Evolutionary conservation across 257 asterid genomes (phyloP).

Genomic region (Solanum acaule): DNA sequence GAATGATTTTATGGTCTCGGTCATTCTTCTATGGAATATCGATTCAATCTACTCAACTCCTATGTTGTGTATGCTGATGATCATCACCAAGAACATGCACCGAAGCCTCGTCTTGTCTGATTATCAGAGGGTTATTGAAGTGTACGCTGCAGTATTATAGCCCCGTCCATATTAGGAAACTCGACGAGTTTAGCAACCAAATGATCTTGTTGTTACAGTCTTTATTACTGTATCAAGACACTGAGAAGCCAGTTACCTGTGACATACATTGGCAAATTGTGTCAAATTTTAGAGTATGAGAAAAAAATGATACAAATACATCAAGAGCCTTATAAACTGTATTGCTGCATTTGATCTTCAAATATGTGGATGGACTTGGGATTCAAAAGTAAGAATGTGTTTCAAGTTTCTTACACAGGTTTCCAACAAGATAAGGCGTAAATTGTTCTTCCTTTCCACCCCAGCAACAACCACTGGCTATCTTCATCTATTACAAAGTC

Average conservation of each 20-base stretch:
- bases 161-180: background rate
- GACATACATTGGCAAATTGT: background rate
- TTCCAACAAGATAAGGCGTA: conserved; percentile 67
- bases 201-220: background rate
- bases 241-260: background rate
- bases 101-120: background rate
- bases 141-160: background rate
- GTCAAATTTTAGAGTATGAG: background rate
- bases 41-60: background rate
- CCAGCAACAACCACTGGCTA: conserved; percentile 56
- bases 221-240: background rate
- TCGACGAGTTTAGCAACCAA: background rate
- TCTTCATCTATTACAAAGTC: conserved; percentile 71
- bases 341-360: background rate
- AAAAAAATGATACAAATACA: background rate
- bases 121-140: background rate
- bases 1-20: background rate
- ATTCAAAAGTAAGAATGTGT: background rate
- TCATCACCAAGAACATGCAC: background rate
- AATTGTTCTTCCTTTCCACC: conserved; percentile 81
- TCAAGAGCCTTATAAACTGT: background rate
- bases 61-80: background rate
- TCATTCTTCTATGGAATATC: background rate
- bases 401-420: conserved; percentile 25
- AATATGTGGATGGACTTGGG: background rate